phyloP scores from a whole-genome alignment of 306 rosid genomes.

The Boehmeria nivea region DNA sequence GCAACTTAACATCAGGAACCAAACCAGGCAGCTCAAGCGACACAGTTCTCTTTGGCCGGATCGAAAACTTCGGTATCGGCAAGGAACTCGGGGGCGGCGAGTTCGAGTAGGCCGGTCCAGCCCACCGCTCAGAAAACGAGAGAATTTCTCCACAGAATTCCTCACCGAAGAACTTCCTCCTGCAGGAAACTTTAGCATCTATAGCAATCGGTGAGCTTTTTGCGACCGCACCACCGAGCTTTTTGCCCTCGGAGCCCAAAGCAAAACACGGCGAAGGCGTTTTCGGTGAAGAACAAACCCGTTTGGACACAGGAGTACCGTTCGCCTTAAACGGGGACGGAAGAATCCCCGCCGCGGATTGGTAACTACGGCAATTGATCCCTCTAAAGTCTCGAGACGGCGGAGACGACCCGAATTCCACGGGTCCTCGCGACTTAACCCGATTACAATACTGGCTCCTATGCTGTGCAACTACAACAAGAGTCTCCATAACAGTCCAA shows the following conservation, averaged over 20 bases:
- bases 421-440: constrained; percentile 41
- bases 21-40: constrained; percentile 56
- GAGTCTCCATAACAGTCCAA: constrained; percentile 58
- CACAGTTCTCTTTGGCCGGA: constrained; percentile 56
- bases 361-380: constrained; percentile 69
- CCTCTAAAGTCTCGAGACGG: constrained; percentile 42
- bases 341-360: constrained; percentile 57
- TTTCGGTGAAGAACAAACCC: constrained; percentile 31
- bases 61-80: constrained; percentile 81
- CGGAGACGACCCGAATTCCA: constrained; percentile 42
- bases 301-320: constrained; percentile 33
- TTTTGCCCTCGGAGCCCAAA: constrained; percentile 25
- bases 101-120: constrained; percentile 91
- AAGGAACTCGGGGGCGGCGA: constrained; percentile 89
- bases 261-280: constrained; percentile 32
- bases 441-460: constrained; percentile 48
- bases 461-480: constrained; percentile 66
- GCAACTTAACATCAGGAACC: constrained; percentile 34
- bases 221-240: constrained; percentile 7
- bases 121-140: constrained; percentile 81
- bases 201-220: constrained; percentile 61
- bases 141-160: constrained; percentile 26
- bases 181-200: constrained; percentile 18
- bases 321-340: constrained; percentile 52
- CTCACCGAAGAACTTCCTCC: constrained; percentile 29